Conservation (phyloP, 306 rosid species). For the Prinsepia uniflora region DNA sequence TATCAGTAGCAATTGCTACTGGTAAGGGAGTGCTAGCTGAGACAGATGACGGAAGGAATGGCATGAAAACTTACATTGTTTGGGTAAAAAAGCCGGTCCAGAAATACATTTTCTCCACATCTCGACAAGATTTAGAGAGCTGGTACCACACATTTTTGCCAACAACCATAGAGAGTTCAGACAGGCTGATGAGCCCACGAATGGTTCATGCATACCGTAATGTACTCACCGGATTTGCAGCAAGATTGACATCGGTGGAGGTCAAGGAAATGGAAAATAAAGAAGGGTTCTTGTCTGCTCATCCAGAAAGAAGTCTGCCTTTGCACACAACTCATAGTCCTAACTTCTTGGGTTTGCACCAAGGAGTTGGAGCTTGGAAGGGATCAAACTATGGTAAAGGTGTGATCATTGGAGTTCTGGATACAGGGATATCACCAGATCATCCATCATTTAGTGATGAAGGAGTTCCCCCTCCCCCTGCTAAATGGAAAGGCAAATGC, state of each 20-base stretch:
- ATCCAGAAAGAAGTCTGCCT: constrained; percentile 26
- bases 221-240: constrained; percentile 65
- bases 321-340: constrained; percentile 63
- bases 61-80: constrained; percentile 40
- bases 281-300: constrained; percentile 53
- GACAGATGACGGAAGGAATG: constrained; percentile 1
- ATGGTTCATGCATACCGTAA: constrained; percentile 42
- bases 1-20: constrained; percentile 9
- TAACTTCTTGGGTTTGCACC: constrained; percentile 50
- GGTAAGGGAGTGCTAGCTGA: not conserved
- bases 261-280: constrained; percentile 36
- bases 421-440: constrained; percentile 48
- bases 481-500: constrained; percentile 78
- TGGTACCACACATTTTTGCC: constrained; percentile 68
- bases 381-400: constrained; percentile 60
- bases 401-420: constrained; percentile 62
- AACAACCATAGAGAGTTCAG: constrained; percentile 14
- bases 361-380: constrained; percentile 52
- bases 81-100: constrained; percentile 40
- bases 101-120: not conserved
- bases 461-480: constrained; percentile 64
- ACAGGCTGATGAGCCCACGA: constrained; percentile 17
- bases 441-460: constrained; percentile 64
- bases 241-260: constrained; percentile 49
- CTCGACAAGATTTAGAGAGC: constrained; percentile 31